phyloP scores from a whole-genome alignment of 1,139 yeast species.

The Geotrichum restrictum region DNA sequence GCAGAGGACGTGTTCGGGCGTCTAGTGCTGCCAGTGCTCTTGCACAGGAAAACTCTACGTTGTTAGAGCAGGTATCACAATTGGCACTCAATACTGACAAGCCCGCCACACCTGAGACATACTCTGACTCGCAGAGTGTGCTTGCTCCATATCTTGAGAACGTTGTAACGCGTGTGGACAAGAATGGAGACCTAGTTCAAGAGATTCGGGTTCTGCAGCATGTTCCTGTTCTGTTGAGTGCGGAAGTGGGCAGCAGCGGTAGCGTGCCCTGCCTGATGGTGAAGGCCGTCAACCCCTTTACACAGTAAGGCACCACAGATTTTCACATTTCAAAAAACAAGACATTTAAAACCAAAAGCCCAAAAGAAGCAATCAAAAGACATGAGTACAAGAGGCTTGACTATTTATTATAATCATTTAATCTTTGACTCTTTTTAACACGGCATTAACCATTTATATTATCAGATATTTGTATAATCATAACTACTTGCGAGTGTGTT shows the following conservation, averaged over 20 bases:
- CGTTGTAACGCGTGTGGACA: constrained; percentile 59
- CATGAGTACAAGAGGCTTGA: neutral
- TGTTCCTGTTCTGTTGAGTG: constrained; percentile 81
- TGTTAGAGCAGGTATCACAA: constrained; percentile 22
- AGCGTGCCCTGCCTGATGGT: constrained; percentile 89
- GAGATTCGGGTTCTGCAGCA: constrained; percentile 72
- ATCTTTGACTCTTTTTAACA: too few species aligned
- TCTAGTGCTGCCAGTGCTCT: constrained; percentile 60
- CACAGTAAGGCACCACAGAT: constrained; percentile 31
- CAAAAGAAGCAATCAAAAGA: neutral
- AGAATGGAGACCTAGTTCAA: constrained; percentile 49
- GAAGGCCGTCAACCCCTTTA: constrained; percentile 88
- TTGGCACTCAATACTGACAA: constrained; percentile 16
- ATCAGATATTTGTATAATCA: too few species aligned
- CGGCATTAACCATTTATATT: too few species aligned
- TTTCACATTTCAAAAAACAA: neutral
- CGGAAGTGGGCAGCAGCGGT: constrained; percentile 75
- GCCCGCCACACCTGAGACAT: constrained; percentile 25
- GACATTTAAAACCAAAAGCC: too few species aligned
- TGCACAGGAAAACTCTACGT: constrained; percentile 43
- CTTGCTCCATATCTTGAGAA: constrained; percentile 56
- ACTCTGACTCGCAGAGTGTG: constrained; percentile 38
- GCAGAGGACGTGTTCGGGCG: constrained; percentile 44
- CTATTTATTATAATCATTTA: too few species aligned
- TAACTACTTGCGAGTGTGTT: too few species aligned